These are phyloP conservation scores for Agroathelia rolfsii DNA, from an alignment of 1,284 basidiomycete genomes.

Conservation along the genomic window DNA sequence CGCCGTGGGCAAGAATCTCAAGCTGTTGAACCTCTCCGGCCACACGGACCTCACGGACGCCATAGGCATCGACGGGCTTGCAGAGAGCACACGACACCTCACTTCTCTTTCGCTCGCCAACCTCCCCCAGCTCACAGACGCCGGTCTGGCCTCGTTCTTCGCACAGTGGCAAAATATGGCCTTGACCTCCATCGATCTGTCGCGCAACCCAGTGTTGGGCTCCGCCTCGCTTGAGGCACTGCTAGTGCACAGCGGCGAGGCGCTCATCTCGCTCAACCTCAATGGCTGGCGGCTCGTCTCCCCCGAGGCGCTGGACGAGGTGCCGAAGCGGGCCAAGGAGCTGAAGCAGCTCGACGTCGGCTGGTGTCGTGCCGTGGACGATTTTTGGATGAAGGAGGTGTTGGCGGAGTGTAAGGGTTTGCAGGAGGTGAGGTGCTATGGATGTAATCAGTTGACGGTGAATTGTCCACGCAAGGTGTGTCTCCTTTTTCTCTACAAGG, in stretches of 20 bases:
- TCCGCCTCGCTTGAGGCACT: constrained; percentile 54
- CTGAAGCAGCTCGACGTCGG: constrained; percentile 71
- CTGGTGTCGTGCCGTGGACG: constrained; percentile 81
- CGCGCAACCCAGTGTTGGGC: constrained; percentile 52
- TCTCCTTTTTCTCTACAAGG: constrained; percentile 2
- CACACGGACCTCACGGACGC: constrained; percentile 42
- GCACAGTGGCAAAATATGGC: constrained; percentile 32
- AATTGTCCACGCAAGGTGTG: constrained; percentile 43
- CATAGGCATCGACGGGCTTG: constrained; percentile 55
- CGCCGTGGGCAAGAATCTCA: constrained; percentile 37
- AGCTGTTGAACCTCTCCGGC: constrained; percentile 37
- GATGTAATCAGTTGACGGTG: constrained; percentile 58
- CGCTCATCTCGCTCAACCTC: constrained; percentile 60
- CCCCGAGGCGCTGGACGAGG: constrained; percentile 41
- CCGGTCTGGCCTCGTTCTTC: constrained; percentile 65
- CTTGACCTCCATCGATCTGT: constrained; percentile 45
- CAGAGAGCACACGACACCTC: constrained; percentile 41
- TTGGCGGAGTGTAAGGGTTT: constrained; percentile 32
- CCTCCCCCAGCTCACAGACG: constrained; percentile 57
- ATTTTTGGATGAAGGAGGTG: constrained; percentile 63
- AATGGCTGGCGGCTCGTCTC: constrained; percentile 68
- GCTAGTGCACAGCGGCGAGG: constrained; percentile 57
- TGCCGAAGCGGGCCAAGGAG: constrained; percentile 38
- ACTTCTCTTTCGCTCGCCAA: constrained; percentile 48
- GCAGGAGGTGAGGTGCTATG: constrained; percentile 58